Evolutionary conservation across 2,329 filamentous ascomycete species (phyloP), one percentile per base, ranked within the genome.

Genomic region (Chaetomium globosum): DNA sequence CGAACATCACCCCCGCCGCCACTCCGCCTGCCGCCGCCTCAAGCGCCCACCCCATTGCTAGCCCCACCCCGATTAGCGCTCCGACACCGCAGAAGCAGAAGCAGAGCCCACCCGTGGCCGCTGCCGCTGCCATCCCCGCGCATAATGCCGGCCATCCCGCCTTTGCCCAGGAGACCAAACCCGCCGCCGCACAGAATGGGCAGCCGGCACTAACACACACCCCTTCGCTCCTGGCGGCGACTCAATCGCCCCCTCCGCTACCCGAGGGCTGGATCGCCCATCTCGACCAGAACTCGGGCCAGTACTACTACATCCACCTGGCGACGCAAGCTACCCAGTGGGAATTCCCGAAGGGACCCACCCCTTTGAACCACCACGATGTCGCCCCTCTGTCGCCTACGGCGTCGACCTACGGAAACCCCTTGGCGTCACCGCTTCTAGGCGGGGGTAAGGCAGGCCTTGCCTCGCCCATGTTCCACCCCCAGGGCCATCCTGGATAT

Each of bases 211-310:
- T 84, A 68, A 74, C 77, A 33, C 79, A 80, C 57, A 80, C 79
- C 10, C 78, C 79, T 0, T 81, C 81, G 0, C 77, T 81, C n/a
- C 78, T 82, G 58, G 75, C 76, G 56, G 76, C 89, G 0, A 92
- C 92, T 33, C 87, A 89, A 30, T 96, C 93, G 19, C 95, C 95
- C 36, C 95, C 95, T 26, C 95, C 94, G 2, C 83, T 99, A 19
- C 95, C 95, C 6, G 95, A 99, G 79, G 95, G 95, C 39, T 99
- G 95, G 95, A 98, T 99, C 73, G 92, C 95, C 23, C 95, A 98
- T 76, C 83, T 98, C 4, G 95, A 99, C 75, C 91, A 92, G 70
- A 97, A 91, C 74, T 98, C 94, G 2, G 95, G 95, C 1, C 94
- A 98, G 75, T 99, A 98, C 78, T 99, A 99, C 77, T 99, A 99